Base-by-base conservation (phyloP, 148 eudicot species). In the Persicaria maculosa region DNA sequence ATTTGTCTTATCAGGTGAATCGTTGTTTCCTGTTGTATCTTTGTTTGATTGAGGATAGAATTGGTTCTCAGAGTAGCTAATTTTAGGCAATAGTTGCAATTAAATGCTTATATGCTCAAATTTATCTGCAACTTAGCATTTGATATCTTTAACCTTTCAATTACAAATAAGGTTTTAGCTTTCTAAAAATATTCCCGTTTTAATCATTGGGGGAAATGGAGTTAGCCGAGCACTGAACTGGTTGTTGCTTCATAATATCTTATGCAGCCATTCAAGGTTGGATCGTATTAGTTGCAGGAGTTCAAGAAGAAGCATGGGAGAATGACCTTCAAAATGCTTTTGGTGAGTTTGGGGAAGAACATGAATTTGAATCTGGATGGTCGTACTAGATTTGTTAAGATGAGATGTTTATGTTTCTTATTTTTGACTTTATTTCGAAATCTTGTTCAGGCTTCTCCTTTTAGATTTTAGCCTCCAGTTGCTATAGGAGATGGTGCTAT, bases 331-430 rank as follows among this genome's bases (percentile, higher is more conserved):
- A 83, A 44, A 87, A 91, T 85, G 86, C 78, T 73, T 91, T 93
- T 80, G 94, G 97, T 73, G 97, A 86, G 62, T 89, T 80, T 75
- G 97, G 98, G 71, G 86, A 91, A 86, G 86, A 91, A 91, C 81
- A 75, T 93, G 80, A 94, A 93, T 84, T 78, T 93, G 87, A 93
- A 93, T 85, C 88, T 93, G 81, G 97, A 93, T 76, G 92, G 98
- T 10, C 91, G 97, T 53, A 93, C 98, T 46, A 97, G 98, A 46
- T 93, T 88, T 89, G 98, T 89, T 53, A 93, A 93, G 91, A 97
- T 91, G 75, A 74, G 76, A 14, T n/a, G n/a, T n/a, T n/a, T n/a
- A n/a, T n/a, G n/a, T n/a, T n/a, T n/a, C n/a, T n/a, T n/a, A n/a
- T n/a, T n/a, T n/a, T n/a, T n/a, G n/a, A n/a, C n/a, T n/a, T n/a